Evolutionary conservation across 1,139 yeast genomes (phyloP).

Genomic region (Nakaseomyces glabratus): DNA sequence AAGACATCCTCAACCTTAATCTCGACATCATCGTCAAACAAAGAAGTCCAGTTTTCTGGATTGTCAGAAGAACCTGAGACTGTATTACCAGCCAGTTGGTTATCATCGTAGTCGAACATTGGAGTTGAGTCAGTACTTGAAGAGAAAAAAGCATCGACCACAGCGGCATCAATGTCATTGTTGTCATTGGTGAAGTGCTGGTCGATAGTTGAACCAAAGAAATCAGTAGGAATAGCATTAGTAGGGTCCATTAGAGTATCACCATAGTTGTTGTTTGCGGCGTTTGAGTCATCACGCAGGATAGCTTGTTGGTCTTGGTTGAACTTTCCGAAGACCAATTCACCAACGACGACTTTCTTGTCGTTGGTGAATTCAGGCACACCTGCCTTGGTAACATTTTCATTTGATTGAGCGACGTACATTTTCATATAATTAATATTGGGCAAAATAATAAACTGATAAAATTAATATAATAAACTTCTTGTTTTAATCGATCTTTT

Average conservation of each 20-base stretch:
- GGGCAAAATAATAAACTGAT: too few relatives aligned
- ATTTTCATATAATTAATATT: slow-evolving; percentile 6
- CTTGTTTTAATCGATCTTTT: too few relatives aligned
- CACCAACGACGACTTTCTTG: slow-evolving; percentile 32
- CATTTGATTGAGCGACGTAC: slow-evolving; percentile 5
- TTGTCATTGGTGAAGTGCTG: slow-evolving; percentile 4
- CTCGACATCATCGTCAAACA: slow-evolving; percentile 41
- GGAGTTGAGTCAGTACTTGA: slow-evolving; percentile 47
- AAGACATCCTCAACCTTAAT: slow-evolving; percentile 29
- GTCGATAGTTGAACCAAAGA: background rate
- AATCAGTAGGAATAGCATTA: slow-evolving; percentile 7
- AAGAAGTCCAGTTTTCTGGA: slow-evolving; percentile 55
- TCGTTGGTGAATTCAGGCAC: slow-evolving; percentile 5
- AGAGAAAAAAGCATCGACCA: slow-evolving; percentile 53
- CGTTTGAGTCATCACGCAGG: slow-evolving; percentile 2
- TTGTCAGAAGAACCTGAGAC: slow-evolving; percentile 17
- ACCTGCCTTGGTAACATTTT: too few relatives aligned
- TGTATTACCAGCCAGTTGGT: slow-evolving; percentile 22
- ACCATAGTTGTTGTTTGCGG: slow-evolving; percentile 6
- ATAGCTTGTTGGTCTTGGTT: slow-evolving; percentile 17
- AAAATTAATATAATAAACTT: too few relatives aligned
- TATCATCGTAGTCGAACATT: slow-evolving; percentile 41
- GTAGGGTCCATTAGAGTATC: slow-evolving; percentile 3
- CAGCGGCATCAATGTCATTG: slow-evolving; percentile 44
- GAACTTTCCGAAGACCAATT: slow-evolving; percentile 37